Evolutionary conservation across 305 asterid genomes (phyloP), one percentile per base, ranked within the genome.

Genomic region (Solanum aculeatissimum): DNA sequence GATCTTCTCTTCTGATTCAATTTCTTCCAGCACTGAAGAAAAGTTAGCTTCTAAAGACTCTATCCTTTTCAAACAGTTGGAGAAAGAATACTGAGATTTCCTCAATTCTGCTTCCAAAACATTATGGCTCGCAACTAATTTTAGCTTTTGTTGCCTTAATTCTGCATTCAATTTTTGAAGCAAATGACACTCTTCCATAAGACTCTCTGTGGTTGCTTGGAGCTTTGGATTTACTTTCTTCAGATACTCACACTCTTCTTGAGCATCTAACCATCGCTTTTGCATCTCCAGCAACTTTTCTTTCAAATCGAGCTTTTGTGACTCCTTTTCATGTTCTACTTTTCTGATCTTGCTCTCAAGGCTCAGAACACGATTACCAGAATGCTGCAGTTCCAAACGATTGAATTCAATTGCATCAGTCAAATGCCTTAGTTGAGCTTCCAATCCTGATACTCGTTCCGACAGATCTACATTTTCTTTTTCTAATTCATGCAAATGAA

Each of bases 371-470:
- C 25, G 84, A 47, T 81, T 80, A 23, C 88, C 89, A 8, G 89
- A 85, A 63, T 81, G 83, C 86, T 91, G 89, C 85, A 87, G 43
- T 57, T 86, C 92, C 88, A 87, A 70, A 83, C 87, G 86, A 58
- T 81, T 83, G 2, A 89, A 45, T 66, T 89, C 92, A 13, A 53
- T 87, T 74, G 70, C 82, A 68, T 91, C 92, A 4, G 89, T 85
- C 42, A 91, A 82, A 69, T 91, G 89, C 70, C 94, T 85, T 21
- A 91, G 62, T 25, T 89, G 94, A 84, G 94, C 91, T 90, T 91
- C 94, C 84, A 91, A 84, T 18, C 94, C 94, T 27, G 88, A 88
- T 19, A 91, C 90, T 42, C 92, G 81, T 86, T 88, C 88, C 43
- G 89, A 84, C 43, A 91, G 85, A 85, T 88, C 86, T n/a, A 83